phyloP scores from a whole-genome alignment of 805 yeast genomes.

The Tetrapisispora fleetii region DNA sequence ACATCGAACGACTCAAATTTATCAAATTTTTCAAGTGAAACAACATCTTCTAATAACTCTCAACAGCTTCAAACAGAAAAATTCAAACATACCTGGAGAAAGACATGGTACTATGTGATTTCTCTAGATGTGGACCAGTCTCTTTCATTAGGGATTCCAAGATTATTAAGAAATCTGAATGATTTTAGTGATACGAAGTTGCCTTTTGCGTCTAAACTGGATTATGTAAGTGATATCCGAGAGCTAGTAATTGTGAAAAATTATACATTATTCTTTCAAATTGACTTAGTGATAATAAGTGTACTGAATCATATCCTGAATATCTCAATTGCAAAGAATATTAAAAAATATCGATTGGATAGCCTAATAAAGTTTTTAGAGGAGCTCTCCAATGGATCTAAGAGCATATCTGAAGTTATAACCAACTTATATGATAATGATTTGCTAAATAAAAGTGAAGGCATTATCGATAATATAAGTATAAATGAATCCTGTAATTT shows the following conservation, averaged over 20 bases:
- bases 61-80: slow-evolving; percentile 16
- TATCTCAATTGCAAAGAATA: slow-evolving; percentile 31
- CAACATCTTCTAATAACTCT: neutral
- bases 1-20: slow-evolving; percentile 2
- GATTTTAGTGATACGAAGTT: slow-evolving; percentile 36
- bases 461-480: slow-evolving; percentile 9
- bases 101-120: slow-evolving; percentile 44
- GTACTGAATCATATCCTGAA: slow-evolving; percentile 27
- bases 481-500: slow-evolving; percentile 24
- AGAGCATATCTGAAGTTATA: slow-evolving; percentile 20
- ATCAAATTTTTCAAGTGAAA: neutral
- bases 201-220: slow-evolving; percentile 33
- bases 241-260: slow-evolving; percentile 41
- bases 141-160: slow-evolving; percentile 34
- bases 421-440: slow-evolving; percentile 23
- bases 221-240: slow-evolving; percentile 30
- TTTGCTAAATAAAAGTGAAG: slow-evolving; percentile 23
- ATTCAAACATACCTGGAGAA: slow-evolving; percentile 43
- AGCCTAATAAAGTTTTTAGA: slow-evolving; percentile 27
- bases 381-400: slow-evolving; percentile 27
- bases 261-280: slow-evolving; percentile 37
- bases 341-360: slow-evolving; percentile 33
- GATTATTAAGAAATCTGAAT: slow-evolving; percentile 30
- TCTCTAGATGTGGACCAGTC: slow-evolving; percentile 36
- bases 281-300: slow-evolving; percentile 34